Evolutionary conservation across 495 filamentous ascomycete species (phyloP).

Genomic region (Choiromyces venosus): DNA sequence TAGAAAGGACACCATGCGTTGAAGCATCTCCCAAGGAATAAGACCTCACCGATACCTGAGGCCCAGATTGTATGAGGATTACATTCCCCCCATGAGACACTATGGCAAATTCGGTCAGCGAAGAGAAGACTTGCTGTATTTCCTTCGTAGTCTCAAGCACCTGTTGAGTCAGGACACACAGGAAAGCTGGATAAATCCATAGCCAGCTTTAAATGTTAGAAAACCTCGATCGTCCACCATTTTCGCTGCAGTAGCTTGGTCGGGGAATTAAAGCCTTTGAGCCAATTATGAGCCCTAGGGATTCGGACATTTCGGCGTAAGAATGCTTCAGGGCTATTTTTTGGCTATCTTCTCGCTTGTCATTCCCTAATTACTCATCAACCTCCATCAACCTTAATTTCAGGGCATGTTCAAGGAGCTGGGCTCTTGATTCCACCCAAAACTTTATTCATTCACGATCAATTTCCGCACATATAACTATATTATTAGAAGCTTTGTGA

Average conservation of each 20-base stretch:
- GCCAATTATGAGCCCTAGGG: neutral
- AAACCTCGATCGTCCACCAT: neutral
- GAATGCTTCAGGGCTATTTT: neutral
- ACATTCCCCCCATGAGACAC: neutral
- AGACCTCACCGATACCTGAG: neutral
- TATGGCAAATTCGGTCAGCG: neutral
- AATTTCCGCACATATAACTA: no score
- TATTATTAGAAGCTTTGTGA: no score
- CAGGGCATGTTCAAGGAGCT: neutral
- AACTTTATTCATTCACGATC: neutral
- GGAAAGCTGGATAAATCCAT: neutral
- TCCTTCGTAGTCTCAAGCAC: neutral
- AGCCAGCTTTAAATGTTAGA: neutral
- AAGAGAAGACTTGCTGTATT: neutral
- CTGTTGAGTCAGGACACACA: neutral
- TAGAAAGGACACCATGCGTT: neutral
- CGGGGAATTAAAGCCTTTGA: neutral
- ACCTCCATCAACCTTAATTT: neutral
- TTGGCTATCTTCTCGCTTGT: neutral
- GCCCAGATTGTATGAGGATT: neutral
- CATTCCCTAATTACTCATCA: no score
- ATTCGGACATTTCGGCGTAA: neutral
- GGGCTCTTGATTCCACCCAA: neutral
- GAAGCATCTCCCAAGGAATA: neutral
- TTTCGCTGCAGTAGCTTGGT: neutral